phyloP scores from a whole-genome alignment of 805 yeast genomes.

The Lipomyces yamadae region DNA sequence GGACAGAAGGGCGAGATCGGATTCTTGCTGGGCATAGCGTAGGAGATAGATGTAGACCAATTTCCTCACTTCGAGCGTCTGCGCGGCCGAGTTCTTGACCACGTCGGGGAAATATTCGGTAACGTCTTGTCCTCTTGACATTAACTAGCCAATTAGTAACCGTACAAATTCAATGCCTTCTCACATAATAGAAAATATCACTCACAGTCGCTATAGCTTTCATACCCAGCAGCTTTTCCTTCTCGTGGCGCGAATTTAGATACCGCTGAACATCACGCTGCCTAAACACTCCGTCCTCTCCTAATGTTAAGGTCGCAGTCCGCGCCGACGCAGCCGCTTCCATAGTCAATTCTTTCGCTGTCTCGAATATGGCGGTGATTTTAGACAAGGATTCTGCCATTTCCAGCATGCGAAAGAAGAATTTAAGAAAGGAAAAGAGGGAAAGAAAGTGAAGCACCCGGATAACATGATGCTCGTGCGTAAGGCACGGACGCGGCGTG shows the following conservation, averaged over 20 bases:
- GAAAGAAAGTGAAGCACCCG: not conserved
- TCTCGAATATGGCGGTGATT: slow-evolving; percentile 73
- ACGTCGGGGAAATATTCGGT: slow-evolving; percentile 76
- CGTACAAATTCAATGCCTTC: not conserved
- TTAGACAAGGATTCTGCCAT: slow-evolving; percentile 66
- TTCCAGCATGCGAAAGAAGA: not conserved
- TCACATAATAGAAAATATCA: not conserved
- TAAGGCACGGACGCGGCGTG: not conserved
- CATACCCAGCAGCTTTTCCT: slow-evolving; percentile 66
- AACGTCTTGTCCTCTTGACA: slow-evolving; percentile 50
- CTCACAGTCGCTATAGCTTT: slow-evolving; percentile 56
- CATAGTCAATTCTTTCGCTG: slow-evolving; percentile 76
- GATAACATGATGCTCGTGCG: not conserved
- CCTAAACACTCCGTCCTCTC: slow-evolving; percentile 62
- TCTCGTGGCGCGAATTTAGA: slow-evolving; percentile 69
- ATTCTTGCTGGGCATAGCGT: slow-evolving; percentile 79
- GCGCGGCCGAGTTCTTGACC: slow-evolving; percentile 80
- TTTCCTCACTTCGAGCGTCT: slow-evolving; percentile 65
- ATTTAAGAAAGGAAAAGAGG: not conserved
- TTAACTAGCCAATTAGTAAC: slow-evolving; percentile 30
- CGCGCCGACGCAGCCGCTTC: slow-evolving; percentile 82
- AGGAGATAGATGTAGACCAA: slow-evolving; percentile 77
- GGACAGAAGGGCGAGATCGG: slow-evolving; percentile 85
- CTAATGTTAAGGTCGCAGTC: slow-evolving; percentile 57
- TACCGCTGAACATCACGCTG: slow-evolving; percentile 68